Evolutionary conservation across 306 rosid genomes (phyloP), one percentile per base, ranked within the genome.

Genomic region (Glycyrrhiza uralensis): DNA sequence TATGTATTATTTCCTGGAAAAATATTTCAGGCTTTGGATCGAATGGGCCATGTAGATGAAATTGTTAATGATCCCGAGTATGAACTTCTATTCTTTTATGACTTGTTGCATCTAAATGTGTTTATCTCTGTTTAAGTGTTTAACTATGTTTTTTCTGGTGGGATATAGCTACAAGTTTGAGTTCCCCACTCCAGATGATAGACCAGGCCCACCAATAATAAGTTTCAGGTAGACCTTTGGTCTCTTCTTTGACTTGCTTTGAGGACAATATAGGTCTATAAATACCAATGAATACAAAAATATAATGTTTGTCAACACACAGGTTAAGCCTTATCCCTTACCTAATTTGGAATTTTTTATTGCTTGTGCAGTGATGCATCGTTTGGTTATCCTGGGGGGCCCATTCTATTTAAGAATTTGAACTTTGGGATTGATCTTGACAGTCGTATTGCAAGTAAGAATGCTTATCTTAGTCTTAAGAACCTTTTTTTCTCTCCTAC

Each of bases 131-230:
- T 63, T 50, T 69, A 10, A 49, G 36, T 72, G 14, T 59, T 64
- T 82, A 39, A 65, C 69, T 54, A 41, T 72, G 42, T 33, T 58
- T 47, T 56, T 46, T 50, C 32, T 79, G 79, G 47, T 81, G 62
- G 36, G 64, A 18, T 89, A 80, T 84, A 94, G 99, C 90, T 94
- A 94, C 82, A 94, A 94, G 64, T 94, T 94, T 85, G 99, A 94
- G 83, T 94, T 94, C 86, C 99, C 99, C 62, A 94, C 97, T 74
- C 99, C 99, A 56, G 99, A 94, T 15, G 99, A 94, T 86, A 94
- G 96, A 85, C 99, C 99, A 1, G 99, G 99, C 0, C 79, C 96
- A 78, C 99, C 99, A n/a, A 91, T 94, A 39, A 94, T 94, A 82
- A 94, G 99, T 82, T 94, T 94, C 91, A 94, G 99, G 99, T 94